These are phyloP conservation scores for Fistulinella staudtii DNA, from an alignment of 1,284 basidiomycete genomes.

Conservation along the genomic window DNA sequence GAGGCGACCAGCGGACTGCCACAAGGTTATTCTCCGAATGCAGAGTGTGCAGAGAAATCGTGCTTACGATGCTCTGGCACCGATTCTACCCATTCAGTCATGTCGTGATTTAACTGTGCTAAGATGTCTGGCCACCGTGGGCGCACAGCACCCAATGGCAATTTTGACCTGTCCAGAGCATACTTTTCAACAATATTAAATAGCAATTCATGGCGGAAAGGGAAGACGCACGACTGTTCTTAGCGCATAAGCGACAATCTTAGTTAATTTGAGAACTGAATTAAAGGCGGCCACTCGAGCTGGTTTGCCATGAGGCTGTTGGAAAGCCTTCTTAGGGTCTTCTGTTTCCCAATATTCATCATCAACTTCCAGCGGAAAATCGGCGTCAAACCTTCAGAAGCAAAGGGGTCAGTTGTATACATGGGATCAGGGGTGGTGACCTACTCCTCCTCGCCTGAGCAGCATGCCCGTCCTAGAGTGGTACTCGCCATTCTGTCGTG, in stretches of 20 bases:
- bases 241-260: slow-evolving; percentile 67
- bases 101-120: slow-evolving; percentile 63
- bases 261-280: slow-evolving; percentile 63
- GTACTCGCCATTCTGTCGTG: slow-evolving; percentile 64
- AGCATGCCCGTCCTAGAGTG: slow-evolving; percentile 66
- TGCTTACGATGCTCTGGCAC: slow-evolving; percentile 67
- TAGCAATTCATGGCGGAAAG: slow-evolving; percentile 4
- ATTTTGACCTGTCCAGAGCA: slow-evolving; percentile 61
- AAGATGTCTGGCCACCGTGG: slow-evolving; percentile 61
- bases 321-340: slow-evolving; percentile 46
- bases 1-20: slow-evolving; percentile 66
- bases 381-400: slow-evolving; percentile 64
- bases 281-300: slow-evolving; percentile 63
- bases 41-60: background rate
- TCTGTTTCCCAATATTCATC: slow-evolving; percentile 79
- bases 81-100: slow-evolving; percentile 69
- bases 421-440: slow-evolving; percentile 24
- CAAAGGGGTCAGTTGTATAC: slow-evolving; percentile 8
- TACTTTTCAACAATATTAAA: slow-evolving; percentile 48
- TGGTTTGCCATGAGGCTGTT: slow-evolving; percentile 63
- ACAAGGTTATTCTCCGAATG: slow-evolving; percentile 1
- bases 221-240: slow-evolving; percentile 56
- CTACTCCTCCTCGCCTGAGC: slow-evolving; percentile 76
- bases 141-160: slow-evolving; percentile 46
- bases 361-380: slow-evolving; percentile 77